phyloP scores from a whole-genome alignment of 352 stramenopile genomes.

The Phytophthora parvispora region DNA sequence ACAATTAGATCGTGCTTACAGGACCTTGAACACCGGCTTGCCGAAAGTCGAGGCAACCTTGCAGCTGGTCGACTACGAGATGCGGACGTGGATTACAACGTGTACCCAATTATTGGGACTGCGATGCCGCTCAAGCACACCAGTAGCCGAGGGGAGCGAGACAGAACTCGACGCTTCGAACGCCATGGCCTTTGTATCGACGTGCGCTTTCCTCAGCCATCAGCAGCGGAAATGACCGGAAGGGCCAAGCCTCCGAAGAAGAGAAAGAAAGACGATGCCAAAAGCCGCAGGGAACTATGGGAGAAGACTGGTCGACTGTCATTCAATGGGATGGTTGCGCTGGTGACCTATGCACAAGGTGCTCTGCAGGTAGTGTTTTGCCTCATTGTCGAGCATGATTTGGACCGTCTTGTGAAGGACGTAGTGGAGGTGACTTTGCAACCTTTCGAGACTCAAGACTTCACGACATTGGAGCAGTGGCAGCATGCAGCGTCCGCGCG shows the following conservation, averaged over 20 bases:
- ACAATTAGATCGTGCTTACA: conserved; percentile 47
- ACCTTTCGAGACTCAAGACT: conserved; percentile 42
- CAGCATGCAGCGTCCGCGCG: background rate
- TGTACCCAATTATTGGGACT: conserved; percentile 31
- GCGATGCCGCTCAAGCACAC: conserved; percentile 36
- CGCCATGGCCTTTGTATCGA: conserved; percentile 45
- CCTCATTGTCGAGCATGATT: conserved; percentile 41
- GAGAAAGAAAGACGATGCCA: conserved; percentile 20
- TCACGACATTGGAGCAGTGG: conserved; percentile 31
- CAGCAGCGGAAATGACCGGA: conserved; percentile 25
- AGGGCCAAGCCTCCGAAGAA: conserved; percentile 7
- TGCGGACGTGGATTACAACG: conserved; percentile 44
- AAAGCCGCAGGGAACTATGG: conserved; percentile 35
- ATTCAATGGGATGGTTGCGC: conserved; percentile 44
- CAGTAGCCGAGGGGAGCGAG: conserved; percentile 26
- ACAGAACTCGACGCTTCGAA: conserved; percentile 18
- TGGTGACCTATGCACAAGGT: conserved; percentile 28
- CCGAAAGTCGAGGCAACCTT: conserved; percentile 9
- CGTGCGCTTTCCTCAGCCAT: conserved; percentile 38
- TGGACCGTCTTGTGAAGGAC: conserved; percentile 38
- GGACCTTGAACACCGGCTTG: conserved; percentile 35
- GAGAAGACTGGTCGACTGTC: conserved; percentile 44
- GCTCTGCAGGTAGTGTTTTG: conserved; percentile 44
- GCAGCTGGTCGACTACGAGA: conserved; percentile 23
- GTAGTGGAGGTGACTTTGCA: conserved; percentile 41